Base-by-base conservation (phyloP, 2,329 filamentous ascomycete genomes). In the Fusarium napiforme region DNA sequence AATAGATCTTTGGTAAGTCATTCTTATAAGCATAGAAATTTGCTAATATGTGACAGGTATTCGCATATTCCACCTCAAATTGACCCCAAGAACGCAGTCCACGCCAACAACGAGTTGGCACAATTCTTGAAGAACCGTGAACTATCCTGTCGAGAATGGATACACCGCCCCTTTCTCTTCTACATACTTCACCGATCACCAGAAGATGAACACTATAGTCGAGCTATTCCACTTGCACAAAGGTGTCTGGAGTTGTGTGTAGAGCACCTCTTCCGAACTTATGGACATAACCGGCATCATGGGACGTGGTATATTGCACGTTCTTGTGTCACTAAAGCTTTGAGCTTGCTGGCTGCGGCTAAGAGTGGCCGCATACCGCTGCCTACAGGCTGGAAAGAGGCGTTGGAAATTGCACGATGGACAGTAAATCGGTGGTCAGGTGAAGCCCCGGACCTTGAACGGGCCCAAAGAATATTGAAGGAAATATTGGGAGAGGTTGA, bases 221-320 rank as follows among this genome's bases (percentile, higher is more conserved):
- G 19, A 36, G 42, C 19, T 26, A n/a, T 37, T 4, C 56, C 56
- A 6, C 32, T 58, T 4, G 56, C 56, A 4, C 56, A 49, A 2
- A 58, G 9, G 1, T 58, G 42, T 15, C 32, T 58, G 2, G 19
- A 49, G 15, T 5, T 30, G 7, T 58, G 56, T 0, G 40, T 37
- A 9, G 23, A 58, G 42, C 56, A 58, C 12, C 56, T 58, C 7
- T 37, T 49, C 8, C 56, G 56, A 37, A 37, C 56, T 1, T 49
- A 36, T 14, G 42, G 56, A 0, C 56, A 58, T 4, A 34, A 59
- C 5, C 14, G 56, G 3, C 56, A 59, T 49, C 56, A 59, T 5
- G 56, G 56, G 0, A 59, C 56, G 4, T 59, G 56, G 56, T 59
- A 59, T 23, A 18, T 59, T 15, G 42, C 56, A 14, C 56, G 56